Evolutionary conservation across 73 alveolate species (phyloP), one percentile per base, ranked within the genome.

Genomic region (Symbiodinium pilosum): DNA sequence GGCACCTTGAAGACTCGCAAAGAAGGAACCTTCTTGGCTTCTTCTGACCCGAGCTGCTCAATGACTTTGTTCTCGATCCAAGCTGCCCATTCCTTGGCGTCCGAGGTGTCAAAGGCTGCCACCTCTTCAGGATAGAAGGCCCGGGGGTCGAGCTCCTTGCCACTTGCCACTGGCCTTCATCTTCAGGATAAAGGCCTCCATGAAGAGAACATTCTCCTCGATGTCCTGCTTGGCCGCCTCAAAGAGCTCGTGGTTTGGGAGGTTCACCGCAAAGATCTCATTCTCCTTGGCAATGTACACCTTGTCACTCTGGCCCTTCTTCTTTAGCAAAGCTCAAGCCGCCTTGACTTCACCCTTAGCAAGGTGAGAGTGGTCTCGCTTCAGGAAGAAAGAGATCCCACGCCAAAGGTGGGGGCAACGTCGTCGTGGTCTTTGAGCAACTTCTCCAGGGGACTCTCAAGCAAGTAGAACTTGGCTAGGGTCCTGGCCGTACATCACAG

Each of bases 111-210:
- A 28, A 77, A 77, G 87, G 52, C 52, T 12, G 2, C 54, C 1
- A 14, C 18, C 18, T 77, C 87, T 16, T 1, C 52, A 38, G 43
- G n/a, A 0, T 44, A 77, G 87, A 77, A 77, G 54, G 24, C 28
- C 26, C 54, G 52, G 0, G 87, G 87, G 32, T 77, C 87, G 2
- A 77, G 87, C 51, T 77, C 87, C 54, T 77, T 77, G 38, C 87
- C 87, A 0, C 54, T 77, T 77, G 38, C 87, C 87, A 0, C 18
- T 38, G 9, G 43, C 47, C 54, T 39, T 77, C 11, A 16, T 21
- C 14, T 77, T 34, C 52, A 77, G 34, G 12, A 77, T 5, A 21
- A 38, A 77, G 8, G 87, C 47, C 7, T 77, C 51, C 52, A 16
- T 24, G 39, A 24, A 3, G 41, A n/a, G 38, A 0, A 5, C 18